Evolutionary conservation across 2,329 filamentous ascomycete species (phyloP).

Genomic region (Diaporthe citrichinensis): DNA sequence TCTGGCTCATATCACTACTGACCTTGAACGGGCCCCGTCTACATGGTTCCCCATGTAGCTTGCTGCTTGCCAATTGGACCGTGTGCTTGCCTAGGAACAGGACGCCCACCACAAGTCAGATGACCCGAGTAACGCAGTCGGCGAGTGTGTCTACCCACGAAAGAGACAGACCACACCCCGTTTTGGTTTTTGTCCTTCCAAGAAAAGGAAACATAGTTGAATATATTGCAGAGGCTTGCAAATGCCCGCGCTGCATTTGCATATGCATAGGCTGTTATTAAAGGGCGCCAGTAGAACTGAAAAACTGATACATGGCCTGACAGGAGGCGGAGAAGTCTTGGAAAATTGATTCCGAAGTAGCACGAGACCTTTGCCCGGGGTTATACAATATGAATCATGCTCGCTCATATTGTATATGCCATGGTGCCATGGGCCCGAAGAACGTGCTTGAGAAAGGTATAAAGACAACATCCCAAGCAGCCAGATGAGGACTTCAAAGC

Average conservation of each 20-base stretch:
- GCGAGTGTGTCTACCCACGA: neutral
- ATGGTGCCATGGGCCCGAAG: too few species aligned
- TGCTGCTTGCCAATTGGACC: neutral
- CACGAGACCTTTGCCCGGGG: neutral
- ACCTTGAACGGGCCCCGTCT: neutral
- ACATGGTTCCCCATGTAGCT: neutral
- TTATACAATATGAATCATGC: slow-evolving; percentile 32
- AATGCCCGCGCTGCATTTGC: neutral
- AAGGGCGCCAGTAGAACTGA: neutral
- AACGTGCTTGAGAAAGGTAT: too few species aligned
- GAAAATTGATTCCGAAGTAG: neutral
- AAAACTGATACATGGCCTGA: neutral
- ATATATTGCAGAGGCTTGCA: neutral
- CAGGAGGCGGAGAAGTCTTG: neutral
- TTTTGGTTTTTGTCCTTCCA: neutral
- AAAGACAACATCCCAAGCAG: neutral
- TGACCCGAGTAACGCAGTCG: neutral
- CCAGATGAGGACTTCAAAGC: neutral
- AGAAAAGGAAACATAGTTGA: too few species aligned
- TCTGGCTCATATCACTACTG: neutral
- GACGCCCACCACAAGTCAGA: neutral
- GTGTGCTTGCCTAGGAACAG: neutral
- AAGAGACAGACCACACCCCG: neutral
- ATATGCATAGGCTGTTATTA: neutral
- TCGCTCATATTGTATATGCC: slow-evolving; percentile 28